phyloP scores from a whole-genome alignment of 257 asterid species.

The Solanum sejunctum region DNA sequence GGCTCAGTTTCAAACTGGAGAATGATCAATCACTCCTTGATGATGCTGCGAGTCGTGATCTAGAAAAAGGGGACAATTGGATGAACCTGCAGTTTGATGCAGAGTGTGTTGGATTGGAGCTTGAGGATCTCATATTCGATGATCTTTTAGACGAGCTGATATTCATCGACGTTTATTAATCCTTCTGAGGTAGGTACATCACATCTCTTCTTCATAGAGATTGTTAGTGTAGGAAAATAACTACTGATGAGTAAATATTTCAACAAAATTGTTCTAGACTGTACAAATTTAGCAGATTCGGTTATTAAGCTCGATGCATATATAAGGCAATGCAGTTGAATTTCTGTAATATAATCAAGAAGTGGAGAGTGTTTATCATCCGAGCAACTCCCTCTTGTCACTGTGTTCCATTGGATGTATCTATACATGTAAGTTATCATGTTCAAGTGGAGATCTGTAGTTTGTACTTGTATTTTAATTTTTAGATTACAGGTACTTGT shows the following conservation, averaged over 20 bases:
- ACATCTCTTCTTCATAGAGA: background rate
- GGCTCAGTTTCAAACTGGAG: constrained; percentile 26
- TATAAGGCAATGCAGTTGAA: background rate
- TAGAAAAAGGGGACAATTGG: constrained; percentile 44
- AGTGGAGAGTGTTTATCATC: background rate
- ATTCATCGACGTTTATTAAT: background rate
- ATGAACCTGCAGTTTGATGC: constrained; percentile 72
- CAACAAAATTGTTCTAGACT: background rate
- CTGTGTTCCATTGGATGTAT: background rate
- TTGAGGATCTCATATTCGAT: constrained; percentile 58
- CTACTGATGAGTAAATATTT: background rate
- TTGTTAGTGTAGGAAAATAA: background rate
- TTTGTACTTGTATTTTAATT: background rate
- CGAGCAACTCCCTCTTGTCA: background rate
- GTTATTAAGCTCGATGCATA: background rate
- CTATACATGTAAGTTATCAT: background rate
- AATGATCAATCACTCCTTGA: constrained; percentile 34
- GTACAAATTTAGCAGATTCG: background rate
- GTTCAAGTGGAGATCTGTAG: background rate
- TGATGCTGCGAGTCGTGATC: constrained; percentile 45
- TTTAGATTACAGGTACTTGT: background rate
- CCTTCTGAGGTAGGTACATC: background rate
- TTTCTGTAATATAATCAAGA: background rate
- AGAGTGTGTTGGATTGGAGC: constrained; percentile 59
- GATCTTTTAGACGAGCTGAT: constrained; percentile 55